phyloP scores from a whole-genome alignment of 345 rosid genomes.

The Salix brachista region DNA sequence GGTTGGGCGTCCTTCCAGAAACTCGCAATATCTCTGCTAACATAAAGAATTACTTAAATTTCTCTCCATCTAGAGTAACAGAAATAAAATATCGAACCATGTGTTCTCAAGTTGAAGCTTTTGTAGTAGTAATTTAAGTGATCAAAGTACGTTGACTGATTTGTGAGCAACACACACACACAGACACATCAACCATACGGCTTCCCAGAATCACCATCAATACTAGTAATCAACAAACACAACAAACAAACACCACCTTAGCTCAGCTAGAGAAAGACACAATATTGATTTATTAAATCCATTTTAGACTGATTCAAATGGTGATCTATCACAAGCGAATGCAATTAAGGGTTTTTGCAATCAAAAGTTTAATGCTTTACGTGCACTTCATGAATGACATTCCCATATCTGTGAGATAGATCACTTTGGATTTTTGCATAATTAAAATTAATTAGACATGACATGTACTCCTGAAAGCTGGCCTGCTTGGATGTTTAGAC shows the following conservation, averaged over 20 bases:
- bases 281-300: not conserved
- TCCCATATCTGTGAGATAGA: not conserved
- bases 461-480: not conserved
- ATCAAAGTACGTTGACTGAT: not conserved
- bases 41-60: conserved; percentile 4
- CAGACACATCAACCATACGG: not conserved
- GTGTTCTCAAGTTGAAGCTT: not conserved
- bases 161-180: not conserved
- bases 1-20: conserved; percentile 70
- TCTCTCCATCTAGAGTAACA: not conserved
- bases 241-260: not conserved
- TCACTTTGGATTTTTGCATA: not conserved
- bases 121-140: not conserved
- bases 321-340: not conserved
- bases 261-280: not conserved
- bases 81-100: not conserved
- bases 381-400: not conserved
- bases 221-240: not conserved
- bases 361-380: not conserved
- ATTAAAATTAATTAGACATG: not conserved
- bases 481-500: not conserved
- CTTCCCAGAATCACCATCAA: not conserved
- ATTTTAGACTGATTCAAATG: not conserved
- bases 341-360: not conserved
- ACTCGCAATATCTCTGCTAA: conserved; percentile 70